Base-by-base conservation (phyloP, 805 yeast species). In the Starmerella bacillaris region DNA sequence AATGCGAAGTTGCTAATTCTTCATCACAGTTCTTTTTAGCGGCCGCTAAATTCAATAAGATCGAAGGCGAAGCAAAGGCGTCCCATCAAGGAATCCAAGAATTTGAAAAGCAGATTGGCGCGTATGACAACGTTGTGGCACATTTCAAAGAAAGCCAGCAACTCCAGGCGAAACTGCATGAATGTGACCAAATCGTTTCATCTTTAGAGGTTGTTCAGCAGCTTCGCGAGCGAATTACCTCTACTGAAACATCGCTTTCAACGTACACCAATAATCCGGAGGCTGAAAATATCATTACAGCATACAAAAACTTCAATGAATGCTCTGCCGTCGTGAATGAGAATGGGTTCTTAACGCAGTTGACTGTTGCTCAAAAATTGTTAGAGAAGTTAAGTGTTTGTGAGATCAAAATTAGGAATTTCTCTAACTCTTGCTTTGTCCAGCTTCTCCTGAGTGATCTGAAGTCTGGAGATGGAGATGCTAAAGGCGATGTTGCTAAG, bases 1-100 rank as follows among this genome's bases (percentile, higher is more conserved):
- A 84, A 15, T 64, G 69, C 27, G 94, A 83, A 54, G 82, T 89
- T 21, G 76, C 93, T 3, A 68, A 70, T 43, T 77, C 94, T 0
- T 79, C 94, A 0, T 71, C 72, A 35, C 73, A 84, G 5, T 86
- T 89, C 50, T 83, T 83, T 56, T 71, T 71, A 34, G 84, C 94
- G 0, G 59, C 92, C 36, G 79, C 74, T 36, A 92, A 82, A 42
- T 66, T 89, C 37, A 72, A 73, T 46, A 62, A 60, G 5, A 72
- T 84, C 24, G 68, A 73, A 30, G 27, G 29, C 6, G 42, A 42
- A 32, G 49, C 50, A 2, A 30, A 29, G 2, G 18, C 21, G 3
- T 37, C 43, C 3, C 50, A 54, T 2, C 68, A 67, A 41, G 37
- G 42, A 18, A 69, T 84, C 3, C 56, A 60, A 9, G 51, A 53